Percentiles rank a stretch among this genome's conserved stretches.
Conservation (phyloP, 2,329 filamentous ascomycete genomes). For the Sarocladium strictum region DNA sequence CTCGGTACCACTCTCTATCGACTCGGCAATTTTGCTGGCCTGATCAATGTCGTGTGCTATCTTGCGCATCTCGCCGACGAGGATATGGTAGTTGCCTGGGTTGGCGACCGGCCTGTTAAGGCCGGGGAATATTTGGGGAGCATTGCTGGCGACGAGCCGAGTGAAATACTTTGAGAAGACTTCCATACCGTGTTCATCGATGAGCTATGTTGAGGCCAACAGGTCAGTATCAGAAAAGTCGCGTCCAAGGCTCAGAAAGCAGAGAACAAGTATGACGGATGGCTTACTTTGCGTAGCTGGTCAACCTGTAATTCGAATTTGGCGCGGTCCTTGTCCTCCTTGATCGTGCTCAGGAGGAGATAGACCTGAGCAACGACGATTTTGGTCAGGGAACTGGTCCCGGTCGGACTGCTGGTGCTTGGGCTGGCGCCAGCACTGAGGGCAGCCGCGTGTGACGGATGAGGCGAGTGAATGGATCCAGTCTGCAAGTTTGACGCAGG, state of each 20-base stretch:
- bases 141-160: conserved; percentile 86
- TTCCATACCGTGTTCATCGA: conserved; percentile 99
- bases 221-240: conserved; percentile 16
- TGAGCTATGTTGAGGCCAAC: conserved; percentile 51
- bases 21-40: conserved; percentile 85
- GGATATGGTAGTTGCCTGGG: conserved; percentile 75
- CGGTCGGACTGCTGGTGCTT: conserved; percentile 57
- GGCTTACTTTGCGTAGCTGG: conserved; percentile 79
- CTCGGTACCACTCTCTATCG: conserved; percentile 83
- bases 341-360: conserved; percentile 87
- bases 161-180: conserved; percentile 95
- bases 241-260: conserved; percentile 9
- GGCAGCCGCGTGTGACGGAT: conserved; percentile 50
- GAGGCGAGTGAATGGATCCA: conserved; percentile 48
- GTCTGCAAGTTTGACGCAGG: conserved; percentile 53
- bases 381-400: conserved; percentile 69
- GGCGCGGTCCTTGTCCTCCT: conserved; percentile 81
- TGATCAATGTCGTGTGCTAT: conserved; percentile 75
- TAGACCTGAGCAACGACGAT: conserved; percentile 95
- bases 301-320: conserved; percentile 93
- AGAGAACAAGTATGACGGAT: conserved; percentile 6
- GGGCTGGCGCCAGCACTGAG: conserved; percentile 56
- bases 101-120: conserved; percentile 67
- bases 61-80: conserved; percentile 81
- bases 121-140: conserved; percentile 81